Evolutionary conservation across 169 alveolate genomes (phyloP).

Genomic region (Cytauxzoon felis): DNA sequence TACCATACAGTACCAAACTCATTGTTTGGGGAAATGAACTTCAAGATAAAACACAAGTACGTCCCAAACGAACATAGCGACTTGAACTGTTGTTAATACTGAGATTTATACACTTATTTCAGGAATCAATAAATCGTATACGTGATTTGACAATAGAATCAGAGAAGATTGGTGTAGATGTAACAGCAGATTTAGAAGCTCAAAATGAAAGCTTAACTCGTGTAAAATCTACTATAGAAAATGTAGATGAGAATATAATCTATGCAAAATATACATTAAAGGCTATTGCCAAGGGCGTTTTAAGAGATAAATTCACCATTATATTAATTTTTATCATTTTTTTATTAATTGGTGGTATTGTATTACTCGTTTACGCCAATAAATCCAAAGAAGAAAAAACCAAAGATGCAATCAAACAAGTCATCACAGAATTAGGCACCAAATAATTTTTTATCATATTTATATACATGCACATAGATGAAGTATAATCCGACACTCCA

Average conservation of each 20-base stretch:
- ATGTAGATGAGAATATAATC: constrained; percentile 46
- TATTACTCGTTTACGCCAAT: constrained; percentile 14
- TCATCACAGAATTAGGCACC: no score
- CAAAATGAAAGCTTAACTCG: constrained; percentile 52
- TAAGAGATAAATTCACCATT: constrained; percentile 32
- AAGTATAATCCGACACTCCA: no score
- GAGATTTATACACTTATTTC: not conserved
- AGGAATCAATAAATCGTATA: constrained; percentile 53
- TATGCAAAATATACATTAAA: constrained; percentile 51
- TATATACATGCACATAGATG: no score
- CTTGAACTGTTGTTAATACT: not conserved
- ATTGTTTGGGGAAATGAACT: constrained; percentile 64
- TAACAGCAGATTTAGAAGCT: constrained; percentile 87
- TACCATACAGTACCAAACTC: constrained; percentile 38
- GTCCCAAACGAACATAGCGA: not conserved
- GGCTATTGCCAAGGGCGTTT: constrained; percentile 42
- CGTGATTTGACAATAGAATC: constrained; percentile 85
- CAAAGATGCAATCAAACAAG: no score
- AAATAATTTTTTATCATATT: no score
- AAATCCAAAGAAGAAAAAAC: no score
- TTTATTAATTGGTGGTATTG: constrained; percentile 16
- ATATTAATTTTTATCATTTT: constrained; percentile 30
- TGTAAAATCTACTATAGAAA: constrained; percentile 29
- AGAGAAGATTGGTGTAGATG: constrained; percentile 91
- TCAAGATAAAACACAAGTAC: constrained; percentile 64